Conservation (phyloP, 306 rosid species). For the Prosopis cineraria region DNA sequence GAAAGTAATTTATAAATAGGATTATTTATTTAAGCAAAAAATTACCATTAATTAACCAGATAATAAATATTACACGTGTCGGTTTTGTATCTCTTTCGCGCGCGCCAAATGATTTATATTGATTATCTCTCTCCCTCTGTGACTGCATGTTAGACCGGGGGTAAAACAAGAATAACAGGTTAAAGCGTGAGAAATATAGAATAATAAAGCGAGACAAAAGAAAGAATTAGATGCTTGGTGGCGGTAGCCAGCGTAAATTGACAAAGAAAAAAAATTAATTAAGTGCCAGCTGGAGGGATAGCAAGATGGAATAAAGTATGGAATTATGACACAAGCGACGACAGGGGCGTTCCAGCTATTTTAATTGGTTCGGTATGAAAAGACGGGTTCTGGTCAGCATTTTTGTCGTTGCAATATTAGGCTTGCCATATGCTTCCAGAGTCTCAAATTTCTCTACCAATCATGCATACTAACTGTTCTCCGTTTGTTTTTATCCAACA, state of each 20-base stretch:
- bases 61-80: too few species aligned
- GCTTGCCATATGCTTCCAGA: neutral
- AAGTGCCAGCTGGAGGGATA: slow-evolving; percentile 44
- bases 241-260: neutral
- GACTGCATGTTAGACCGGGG: too few species aligned
- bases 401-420: neutral
- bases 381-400: neutral
- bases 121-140: too few species aligned
- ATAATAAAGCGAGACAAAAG: neutral
- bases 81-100: too few species aligned
- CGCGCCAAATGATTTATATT: too few species aligned
- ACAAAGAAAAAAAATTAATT: neutral
- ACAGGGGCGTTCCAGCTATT: neutral
- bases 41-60: too few species aligned
- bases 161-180: too few species aligned
- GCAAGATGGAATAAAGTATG: neutral
- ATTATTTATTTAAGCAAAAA: too few species aligned
- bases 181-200: too few species aligned
- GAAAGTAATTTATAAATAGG: too few species aligned
- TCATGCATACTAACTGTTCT: neutral
- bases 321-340: neutral
- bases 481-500: neutral
- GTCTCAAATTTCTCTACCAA: too few species aligned
- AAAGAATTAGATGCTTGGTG: slow-evolving; percentile 16
- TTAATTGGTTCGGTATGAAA: neutral